A percentile compares a stretch with the other conserved stretches of the same genome.
Conservation (phyloP, 257 asterid species). For the Solanum chilense region DNA sequence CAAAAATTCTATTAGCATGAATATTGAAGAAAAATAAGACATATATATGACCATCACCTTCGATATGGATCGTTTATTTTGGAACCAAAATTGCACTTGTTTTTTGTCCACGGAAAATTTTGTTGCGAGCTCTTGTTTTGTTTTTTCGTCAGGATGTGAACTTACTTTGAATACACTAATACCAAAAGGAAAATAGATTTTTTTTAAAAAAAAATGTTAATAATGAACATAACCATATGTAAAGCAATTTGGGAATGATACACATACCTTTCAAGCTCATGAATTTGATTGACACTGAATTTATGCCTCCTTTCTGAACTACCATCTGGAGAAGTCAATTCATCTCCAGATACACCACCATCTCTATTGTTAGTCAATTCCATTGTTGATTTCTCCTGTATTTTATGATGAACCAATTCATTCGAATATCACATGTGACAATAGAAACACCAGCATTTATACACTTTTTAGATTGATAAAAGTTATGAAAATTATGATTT, state of each 20-base stretch:
- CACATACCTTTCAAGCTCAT: constrained; percentile 62
- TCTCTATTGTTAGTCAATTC: constrained; percentile 20
- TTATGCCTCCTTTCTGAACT: constrained; percentile 34
- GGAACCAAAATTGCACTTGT: not conserved
- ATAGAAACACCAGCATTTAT: too few relatives aligned
- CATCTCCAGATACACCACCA: constrained; percentile 59
- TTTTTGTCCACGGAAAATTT: constrained; percentile 11
- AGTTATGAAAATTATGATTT: too few relatives aligned
- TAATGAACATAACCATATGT: not conserved
- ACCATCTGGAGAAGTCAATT: constrained; percentile 15
- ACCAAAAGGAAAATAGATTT: not conserved
- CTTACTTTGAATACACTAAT: constrained; percentile 64
- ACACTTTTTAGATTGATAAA: too few relatives aligned
- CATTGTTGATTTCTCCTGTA: not conserved
- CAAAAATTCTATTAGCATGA: not conserved
- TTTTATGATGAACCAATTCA: not conserved
- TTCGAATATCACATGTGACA: not conserved
- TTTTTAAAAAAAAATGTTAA: not conserved
- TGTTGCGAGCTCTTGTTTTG: constrained; percentile 48
- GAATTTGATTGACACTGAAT: constrained; percentile 52
- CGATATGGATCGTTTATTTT: not conserved
- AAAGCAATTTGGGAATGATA: too few relatives aligned
- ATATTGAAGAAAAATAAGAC: not conserved
- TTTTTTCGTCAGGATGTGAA: constrained; percentile 72
- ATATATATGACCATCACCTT: not conserved